These are phyloP conservation scores for Rhamnella rubrinervis DNA, from an alignment of 331 rosid species.

Conservation along the genomic window DNA sequence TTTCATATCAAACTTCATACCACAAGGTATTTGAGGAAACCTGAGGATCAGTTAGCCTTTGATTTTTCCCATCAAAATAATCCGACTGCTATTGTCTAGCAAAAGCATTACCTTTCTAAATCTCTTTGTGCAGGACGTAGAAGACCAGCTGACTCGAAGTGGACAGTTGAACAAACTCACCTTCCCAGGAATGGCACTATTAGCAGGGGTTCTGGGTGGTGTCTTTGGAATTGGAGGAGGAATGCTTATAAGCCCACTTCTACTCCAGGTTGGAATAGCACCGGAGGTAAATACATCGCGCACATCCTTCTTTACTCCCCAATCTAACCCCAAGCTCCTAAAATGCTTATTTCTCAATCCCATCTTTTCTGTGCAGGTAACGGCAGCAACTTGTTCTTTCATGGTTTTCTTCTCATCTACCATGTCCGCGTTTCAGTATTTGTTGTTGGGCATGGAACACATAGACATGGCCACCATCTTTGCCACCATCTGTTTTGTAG, in stretches of 20 bases:
- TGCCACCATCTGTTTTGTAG: conserved; percentile 56
- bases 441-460: conserved; percentile 70
- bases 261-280: conserved; percentile 71
- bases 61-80: too few species aligned
- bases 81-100: background rate
- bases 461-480: conserved; percentile 43
- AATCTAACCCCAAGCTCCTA: background rate
- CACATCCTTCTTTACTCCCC: background rate
- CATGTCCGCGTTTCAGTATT: conserved; percentile 78
- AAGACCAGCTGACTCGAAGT: conserved; percentile 22
- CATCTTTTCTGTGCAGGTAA: conserved; percentile 39
- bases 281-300: conserved; percentile 53
- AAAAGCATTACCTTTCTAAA: background rate
- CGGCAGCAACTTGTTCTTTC: conserved; percentile 89
- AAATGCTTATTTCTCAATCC: background rate
- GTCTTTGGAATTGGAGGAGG: conserved; percentile 94
- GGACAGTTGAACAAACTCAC: conserved; percentile 47
- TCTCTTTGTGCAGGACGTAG: conserved; percentile 37
- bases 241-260: conserved; percentile 90
- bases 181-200: conserved; percentile 72
- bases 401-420: conserved; percentile 89
- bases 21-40: conserved; percentile 43
- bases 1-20: conserved; percentile 35
- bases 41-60: background rate
- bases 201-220: conserved; percentile 82